A percentile compares a stretch with the other conserved stretches of the same genome.
phyloP scores from a whole-genome alignment of 2,329 filamentous ascomycete genomes.

The Pseudopithomyces maydicus region DNA sequence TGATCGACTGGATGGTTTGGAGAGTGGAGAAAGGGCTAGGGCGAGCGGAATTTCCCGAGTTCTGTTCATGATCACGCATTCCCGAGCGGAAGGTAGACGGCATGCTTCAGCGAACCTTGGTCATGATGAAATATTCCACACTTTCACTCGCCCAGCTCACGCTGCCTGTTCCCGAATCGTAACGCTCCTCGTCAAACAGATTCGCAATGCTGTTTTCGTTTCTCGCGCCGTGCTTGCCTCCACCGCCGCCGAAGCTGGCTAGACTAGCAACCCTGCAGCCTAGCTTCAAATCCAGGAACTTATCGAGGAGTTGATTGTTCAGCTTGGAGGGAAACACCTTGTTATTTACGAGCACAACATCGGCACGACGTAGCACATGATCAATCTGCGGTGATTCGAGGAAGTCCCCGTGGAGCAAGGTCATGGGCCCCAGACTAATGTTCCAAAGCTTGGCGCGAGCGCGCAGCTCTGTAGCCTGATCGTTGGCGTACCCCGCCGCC shows the following conservation, averaged over 20 bases:
- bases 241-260: conserved; percentile 80
- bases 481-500: conserved; percentile 78
- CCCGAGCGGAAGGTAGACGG: neutral
- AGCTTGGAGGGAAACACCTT: conserved; percentile 90
- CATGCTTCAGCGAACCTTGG: conserved; percentile 31
- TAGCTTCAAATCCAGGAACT: conserved; percentile 91
- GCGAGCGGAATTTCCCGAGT: neutral
- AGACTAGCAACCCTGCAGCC: conserved; percentile 90
- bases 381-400: conserved; percentile 73
- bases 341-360: conserved; percentile 98
- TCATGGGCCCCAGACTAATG: conserved; percentile 76
- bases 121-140: conserved; percentile 85
- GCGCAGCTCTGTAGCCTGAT: conserved; percentile 81
- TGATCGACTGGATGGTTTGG: too few species aligned
- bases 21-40: too few species aligned
- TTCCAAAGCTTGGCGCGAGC: conserved; percentile 91
- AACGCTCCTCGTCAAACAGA: conserved; percentile 76
- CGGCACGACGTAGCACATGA: conserved; percentile 77
- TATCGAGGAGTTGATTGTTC: conserved; percentile 82
- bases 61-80: neutral
- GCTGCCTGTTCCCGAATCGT: conserved; percentile 69
- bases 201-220: conserved; percentile 83
- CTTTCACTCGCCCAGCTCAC: conserved; percentile 91
- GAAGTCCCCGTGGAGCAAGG: conserved; percentile 83
- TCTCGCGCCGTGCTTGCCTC: conserved; percentile 73